Base-by-base conservation (phyloP, 106 monocot genomes). In the Allium sativum region DNA sequence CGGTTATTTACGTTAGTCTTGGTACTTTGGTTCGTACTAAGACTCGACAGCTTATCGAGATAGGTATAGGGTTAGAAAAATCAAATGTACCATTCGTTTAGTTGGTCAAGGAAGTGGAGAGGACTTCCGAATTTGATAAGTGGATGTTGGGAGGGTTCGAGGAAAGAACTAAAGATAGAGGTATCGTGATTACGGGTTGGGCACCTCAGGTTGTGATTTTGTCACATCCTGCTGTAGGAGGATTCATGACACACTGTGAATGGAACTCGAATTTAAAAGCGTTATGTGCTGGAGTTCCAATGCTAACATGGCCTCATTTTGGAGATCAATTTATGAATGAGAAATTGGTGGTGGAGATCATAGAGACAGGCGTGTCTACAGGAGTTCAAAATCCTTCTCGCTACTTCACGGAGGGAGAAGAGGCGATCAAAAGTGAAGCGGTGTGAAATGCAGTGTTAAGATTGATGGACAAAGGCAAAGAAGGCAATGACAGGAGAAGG, bases 1-100 rank as follows among this genome's bases (percentile, higher is more conserved):
- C 79, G 11, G 74, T 79, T 10, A 18, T 79, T 13, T 74, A 70
- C 17, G 66, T 71, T 14, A 71, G 66, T 47, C 74, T 79, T 31
- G 79, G 79, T 15, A 74, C 65, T 53, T 0, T 70, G 0, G 45
- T 43, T 6, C 46, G 55, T 10, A 41, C 18, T 4, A 19, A 18
- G 0, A n/a, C 69, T 0, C 1, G 9, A n/a, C 79, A 79, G 42
- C 65, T 59, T n/a, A 59, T 59, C 41, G 59, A 59, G 59, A 59
- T 59, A 22, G 59, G 59, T 0, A 42, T 12, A 8, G 41, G 41
- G 10, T n/a, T 59, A 42, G 59, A 59, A 13, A 16, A 12, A 59
- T 59, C 59, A 7, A 18, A 59, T 2, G 13, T 14, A 4, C 59
- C 59, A 2, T 59, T 59, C 59, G 15, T 59, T 42, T 59, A 60